Evolutionary conservation across 768 basidiomycete species (phyloP).

Genomic region (Mycena haematopus): DNA sequence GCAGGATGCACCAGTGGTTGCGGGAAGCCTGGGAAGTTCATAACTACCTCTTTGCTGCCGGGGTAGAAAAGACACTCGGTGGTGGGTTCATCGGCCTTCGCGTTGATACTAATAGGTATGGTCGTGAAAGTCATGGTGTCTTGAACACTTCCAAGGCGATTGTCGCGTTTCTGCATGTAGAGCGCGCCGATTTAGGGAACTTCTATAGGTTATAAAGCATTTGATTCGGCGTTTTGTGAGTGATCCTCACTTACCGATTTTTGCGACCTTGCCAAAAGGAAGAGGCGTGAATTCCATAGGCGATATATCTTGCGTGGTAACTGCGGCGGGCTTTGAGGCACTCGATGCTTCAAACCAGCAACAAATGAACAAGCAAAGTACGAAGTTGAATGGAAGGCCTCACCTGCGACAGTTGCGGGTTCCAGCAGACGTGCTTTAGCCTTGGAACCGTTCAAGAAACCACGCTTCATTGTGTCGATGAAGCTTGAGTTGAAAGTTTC

Average conservation of each 20-base stretch:
- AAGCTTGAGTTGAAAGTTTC: too few relatives aligned
- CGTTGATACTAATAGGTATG: neutral
- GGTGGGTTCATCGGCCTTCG: neutral
- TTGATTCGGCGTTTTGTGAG: too few relatives aligned
- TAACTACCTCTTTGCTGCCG: conserved; percentile 23
- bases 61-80: conserved; percentile 22
- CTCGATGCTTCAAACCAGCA: too few relatives aligned
- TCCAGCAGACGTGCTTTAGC: neutral
- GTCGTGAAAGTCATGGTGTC: neutral
- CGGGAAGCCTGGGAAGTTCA: conserved; percentile 25
- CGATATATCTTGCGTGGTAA: too few relatives aligned
- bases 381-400: too few relatives aligned
- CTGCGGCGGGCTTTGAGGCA: too few relatives aligned
- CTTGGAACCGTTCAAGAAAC: neutral
- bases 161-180: neutral
- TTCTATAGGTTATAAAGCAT: too few relatives aligned
- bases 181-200: neutral
- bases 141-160: neutral
- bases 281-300: neutral
- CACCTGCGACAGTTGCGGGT: neutral
- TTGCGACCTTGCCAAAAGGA: too few relatives aligned
- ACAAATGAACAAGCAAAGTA: neutral
- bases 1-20: conserved; percentile 23
- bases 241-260: too few relatives aligned
- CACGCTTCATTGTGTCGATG: neutral